These are phyloP conservation scores for Pseudocercospora crystallina DNA, from an alignment of 2,329 filamentous ascomycete species.

Conservation along the genomic window DNA sequence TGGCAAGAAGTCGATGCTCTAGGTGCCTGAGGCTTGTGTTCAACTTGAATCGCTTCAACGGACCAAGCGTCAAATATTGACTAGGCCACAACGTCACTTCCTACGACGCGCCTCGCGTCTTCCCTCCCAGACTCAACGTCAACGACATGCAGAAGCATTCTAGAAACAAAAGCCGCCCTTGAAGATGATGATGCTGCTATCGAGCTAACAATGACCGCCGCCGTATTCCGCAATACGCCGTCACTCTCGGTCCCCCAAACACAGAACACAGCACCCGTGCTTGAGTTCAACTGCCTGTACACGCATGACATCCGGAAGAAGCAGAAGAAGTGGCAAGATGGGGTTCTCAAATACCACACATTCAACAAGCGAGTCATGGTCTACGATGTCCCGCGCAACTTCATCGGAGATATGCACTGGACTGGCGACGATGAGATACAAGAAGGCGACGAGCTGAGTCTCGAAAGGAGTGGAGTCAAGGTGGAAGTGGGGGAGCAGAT, in stretches of 20 bases:
- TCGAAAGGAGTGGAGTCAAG: conserved; percentile 73
- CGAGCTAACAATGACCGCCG: conserved; percentile 31
- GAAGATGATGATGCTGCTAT: background rate
- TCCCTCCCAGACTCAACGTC: no score
- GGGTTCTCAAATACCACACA: conserved; percentile 78
- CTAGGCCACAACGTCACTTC: no score
- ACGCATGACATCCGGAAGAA: conserved; percentile 83
- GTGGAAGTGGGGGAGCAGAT: conserved; percentile 77
- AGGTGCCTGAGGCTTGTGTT: no score
- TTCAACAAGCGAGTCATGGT: conserved; percentile 93
- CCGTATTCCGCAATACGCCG: conserved; percentile 36
- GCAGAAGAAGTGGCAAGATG: conserved; percentile 92
- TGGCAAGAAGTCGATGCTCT: no score
- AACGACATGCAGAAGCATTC: no score
- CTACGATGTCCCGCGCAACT: conserved; percentile 77
- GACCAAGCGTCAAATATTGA: no score
- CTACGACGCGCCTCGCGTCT: no score
- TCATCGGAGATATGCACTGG: conserved; percentile 83
- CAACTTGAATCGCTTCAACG: no score
- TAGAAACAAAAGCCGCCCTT: no score
- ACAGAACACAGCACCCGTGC: conserved; percentile 69
- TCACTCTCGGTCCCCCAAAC: conserved; percentile 47
- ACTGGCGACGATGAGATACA: conserved; percentile 65
- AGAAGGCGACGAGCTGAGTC: conserved; percentile 77
- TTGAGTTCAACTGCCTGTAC: conserved; percentile 83